phyloP scores from a whole-genome alignment of 768 basidiomycete genomes.

The Daedalea quercina region DNA sequence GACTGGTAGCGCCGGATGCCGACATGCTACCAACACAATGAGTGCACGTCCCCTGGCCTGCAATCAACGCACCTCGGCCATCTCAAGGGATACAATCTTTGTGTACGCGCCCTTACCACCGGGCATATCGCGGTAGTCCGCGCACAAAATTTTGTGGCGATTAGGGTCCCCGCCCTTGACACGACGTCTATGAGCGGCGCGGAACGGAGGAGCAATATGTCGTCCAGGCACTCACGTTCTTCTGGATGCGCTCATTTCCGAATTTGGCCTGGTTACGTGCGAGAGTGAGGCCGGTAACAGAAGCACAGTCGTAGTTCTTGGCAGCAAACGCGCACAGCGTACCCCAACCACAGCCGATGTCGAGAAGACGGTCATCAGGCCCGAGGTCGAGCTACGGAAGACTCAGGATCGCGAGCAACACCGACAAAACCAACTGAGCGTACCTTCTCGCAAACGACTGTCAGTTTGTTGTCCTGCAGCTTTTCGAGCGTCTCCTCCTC shows the following conservation, averaged over 20 bases:
- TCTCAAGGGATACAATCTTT: slow-evolving; percentile 95
- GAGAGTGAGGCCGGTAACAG: slow-evolving; percentile 89
- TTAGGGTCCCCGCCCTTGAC: slow-evolving; percentile 34
- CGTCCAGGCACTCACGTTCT: slow-evolving; percentile 52
- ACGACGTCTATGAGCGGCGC: not conserved
- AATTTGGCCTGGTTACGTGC: slow-evolving; percentile 88
- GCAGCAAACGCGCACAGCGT: slow-evolving; percentile 91
- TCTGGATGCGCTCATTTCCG: slow-evolving; percentile 79
- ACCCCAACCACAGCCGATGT: slow-evolving; percentile 95
- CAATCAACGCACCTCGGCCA: slow-evolving; percentile 73
- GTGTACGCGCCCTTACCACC: slow-evolving; percentile 67
- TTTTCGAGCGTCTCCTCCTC: slow-evolving; percentile 81
- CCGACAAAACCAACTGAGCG: not conserved
- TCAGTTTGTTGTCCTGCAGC: slow-evolving; percentile 97
- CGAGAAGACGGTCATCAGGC: slow-evolving; percentile 77
- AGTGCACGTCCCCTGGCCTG: not conserved
- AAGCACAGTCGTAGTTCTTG: slow-evolving; percentile 93
- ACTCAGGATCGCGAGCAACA: not conserved
- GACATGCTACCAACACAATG: slow-evolving; percentile 59
- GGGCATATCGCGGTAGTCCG: slow-evolving; percentile 89
- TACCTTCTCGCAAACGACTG: slow-evolving; percentile 87
- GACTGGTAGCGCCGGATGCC: slow-evolving; percentile 87
- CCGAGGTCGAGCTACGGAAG: slow-evolving; percentile 60
- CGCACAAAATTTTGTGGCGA: slow-evolving; percentile 86
- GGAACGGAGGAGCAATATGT: not conserved